Conservation (phyloP, 2,329 filamentous ascomycete species). For the Aspergillus oerlinghausenensis region DNA sequence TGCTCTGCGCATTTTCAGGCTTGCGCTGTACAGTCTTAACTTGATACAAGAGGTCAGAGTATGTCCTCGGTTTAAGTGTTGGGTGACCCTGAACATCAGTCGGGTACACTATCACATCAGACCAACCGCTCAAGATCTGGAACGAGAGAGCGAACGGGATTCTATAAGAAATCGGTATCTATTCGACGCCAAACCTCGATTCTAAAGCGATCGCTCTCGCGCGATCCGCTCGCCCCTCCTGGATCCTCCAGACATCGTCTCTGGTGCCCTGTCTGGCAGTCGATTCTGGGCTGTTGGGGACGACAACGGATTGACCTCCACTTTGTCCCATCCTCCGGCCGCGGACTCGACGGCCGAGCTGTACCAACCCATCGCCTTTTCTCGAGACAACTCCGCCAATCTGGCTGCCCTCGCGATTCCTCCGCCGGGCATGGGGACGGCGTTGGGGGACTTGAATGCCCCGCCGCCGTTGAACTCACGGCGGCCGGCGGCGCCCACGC, state of each 20-base stretch:
- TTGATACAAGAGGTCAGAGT: background rate
- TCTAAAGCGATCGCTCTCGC: constrained; percentile 22
- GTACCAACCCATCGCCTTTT: constrained; percentile 38
- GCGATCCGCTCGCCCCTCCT: constrained; percentile 44
- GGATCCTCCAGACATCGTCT: constrained; percentile 43
- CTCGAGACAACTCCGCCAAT: constrained; percentile 47
- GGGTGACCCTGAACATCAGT: background rate
- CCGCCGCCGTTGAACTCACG: constrained; percentile 66
- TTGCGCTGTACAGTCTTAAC: background rate
- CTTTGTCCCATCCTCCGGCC: constrained; percentile 38
- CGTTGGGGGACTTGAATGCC: constrained; percentile 56
- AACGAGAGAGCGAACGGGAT: background rate
- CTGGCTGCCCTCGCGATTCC: constrained; percentile 61
- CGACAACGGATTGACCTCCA: constrained; percentile 35
- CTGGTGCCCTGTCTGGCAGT: constrained; percentile 45
- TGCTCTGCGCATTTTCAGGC: background rate
- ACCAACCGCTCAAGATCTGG: background rate
- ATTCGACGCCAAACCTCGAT: too few species aligned
- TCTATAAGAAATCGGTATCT: background rate
- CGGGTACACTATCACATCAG: background rate
- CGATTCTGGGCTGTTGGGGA: constrained; percentile 44
- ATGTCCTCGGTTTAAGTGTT: background rate
- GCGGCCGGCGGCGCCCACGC: constrained; percentile 63
- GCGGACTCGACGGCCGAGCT: constrained; percentile 31
- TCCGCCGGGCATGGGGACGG: constrained; percentile 58